phyloP scores from a whole-genome alignment of 768 basidiomycete genomes.

The Lactarius evosmus region DNA sequence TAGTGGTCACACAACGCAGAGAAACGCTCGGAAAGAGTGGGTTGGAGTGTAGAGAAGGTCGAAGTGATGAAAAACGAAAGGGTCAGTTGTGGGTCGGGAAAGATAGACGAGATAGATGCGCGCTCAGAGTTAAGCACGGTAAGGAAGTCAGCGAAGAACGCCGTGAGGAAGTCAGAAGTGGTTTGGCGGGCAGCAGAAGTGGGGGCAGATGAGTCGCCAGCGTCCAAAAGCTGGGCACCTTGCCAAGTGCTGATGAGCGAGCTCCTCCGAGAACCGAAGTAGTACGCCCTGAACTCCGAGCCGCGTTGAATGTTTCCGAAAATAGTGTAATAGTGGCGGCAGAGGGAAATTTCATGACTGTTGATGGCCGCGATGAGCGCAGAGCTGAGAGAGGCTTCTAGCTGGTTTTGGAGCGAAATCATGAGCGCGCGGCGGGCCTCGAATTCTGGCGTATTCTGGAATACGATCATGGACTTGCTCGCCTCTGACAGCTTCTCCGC shows the following conservation, averaged over 20 bases:
- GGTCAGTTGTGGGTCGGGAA: constrained; percentile 76
- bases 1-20: constrained; percentile 63
- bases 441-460: constrained; percentile 89
- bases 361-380: constrained; percentile 86
- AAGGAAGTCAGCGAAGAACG: constrained; percentile 71
- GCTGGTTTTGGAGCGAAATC: constrained; percentile 91
- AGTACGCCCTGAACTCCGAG: constrained; percentile 90
- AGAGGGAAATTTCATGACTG: constrained; percentile 66
- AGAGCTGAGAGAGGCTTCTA: constrained; percentile 90
- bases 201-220: constrained; percentile 39
- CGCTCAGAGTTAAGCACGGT: constrained; percentile 67
- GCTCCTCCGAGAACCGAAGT: constrained; percentile 78
- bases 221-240: constrained; percentile 49
- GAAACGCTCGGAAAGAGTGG: constrained; percentile 78
- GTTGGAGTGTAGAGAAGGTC: constrained; percentile 73
- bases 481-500: constrained; percentile 92
- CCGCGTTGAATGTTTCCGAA: constrained; percentile 91
- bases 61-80: constrained; percentile 82
- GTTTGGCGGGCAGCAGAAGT: constrained; percentile 34
- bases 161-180: constrained; percentile 66
- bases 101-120: constrained; percentile 73
- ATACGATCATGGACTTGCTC: constrained; percentile 83
- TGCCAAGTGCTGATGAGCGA: constrained; percentile 69
- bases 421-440: constrained; percentile 81
- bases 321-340: constrained; percentile 77